Conservation (phyloP, 371 early-diverging fungal genomes). For the Smittium culicis region DNA sequence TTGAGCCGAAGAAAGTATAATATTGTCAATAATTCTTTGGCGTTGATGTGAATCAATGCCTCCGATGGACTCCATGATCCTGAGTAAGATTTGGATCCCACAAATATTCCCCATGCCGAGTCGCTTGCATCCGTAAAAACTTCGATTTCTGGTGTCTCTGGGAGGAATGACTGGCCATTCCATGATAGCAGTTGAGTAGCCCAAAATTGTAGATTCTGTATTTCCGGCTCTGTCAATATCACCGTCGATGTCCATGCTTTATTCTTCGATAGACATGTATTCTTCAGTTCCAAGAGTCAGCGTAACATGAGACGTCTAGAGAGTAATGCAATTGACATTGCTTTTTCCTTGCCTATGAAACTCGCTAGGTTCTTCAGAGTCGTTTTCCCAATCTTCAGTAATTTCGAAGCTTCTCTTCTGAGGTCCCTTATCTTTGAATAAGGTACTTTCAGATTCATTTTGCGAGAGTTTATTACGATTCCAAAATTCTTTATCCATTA, state of each 20-base stretch:
- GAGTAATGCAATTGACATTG: conserved; percentile 2
- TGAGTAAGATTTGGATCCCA: neutral
- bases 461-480: neutral
- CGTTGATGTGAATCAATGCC: neutral
- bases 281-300: neutral
- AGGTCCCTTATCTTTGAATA: neutral
- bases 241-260: neutral
- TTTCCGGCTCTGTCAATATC: neutral
- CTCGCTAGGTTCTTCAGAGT: neutral
- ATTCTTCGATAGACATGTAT: neutral
- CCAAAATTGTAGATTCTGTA: neutral
- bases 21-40: neutral
- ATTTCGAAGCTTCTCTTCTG: neutral
- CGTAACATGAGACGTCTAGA: neutral
- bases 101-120: neutral
- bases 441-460: neutral
- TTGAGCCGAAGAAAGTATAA: neutral
- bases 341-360: conserved; percentile 9
- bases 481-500: neutral
- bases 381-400: neutral
- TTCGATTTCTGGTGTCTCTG: neutral
- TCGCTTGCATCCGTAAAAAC: neutral
- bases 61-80: neutral
- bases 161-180: neutral
- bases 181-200: neutral